phyloP scores from a whole-genome alignment of 2,329 filamentous ascomycete species.

The Penicillium sp. region DNA sequence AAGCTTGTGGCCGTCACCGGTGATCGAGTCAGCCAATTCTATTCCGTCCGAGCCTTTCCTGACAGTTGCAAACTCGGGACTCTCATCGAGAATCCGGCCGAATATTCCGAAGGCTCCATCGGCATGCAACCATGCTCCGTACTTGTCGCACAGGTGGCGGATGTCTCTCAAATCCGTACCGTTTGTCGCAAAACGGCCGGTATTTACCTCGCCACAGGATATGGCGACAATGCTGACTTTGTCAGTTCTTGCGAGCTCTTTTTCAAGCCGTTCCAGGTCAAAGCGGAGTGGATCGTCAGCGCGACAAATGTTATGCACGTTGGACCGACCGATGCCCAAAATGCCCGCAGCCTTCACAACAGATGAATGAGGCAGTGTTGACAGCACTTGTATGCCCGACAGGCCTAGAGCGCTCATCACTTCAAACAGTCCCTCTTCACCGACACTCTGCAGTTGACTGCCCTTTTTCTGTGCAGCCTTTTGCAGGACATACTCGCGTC shows the following conservation, averaged over 20 bases:
- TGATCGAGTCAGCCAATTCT: constrained; percentile 83
- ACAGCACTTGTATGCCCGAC: constrained; percentile 72
- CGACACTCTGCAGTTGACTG: constrained; percentile 52
- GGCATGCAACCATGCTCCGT: constrained; percentile 83
- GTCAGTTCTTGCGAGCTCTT: constrained; percentile 54
- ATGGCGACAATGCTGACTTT: constrained; percentile 74
- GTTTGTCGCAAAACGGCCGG: constrained; percentile 72
- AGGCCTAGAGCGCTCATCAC: constrained; percentile 67
- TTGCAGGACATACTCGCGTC: constrained; percentile 60
- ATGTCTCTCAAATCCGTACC: constrained; percentile 63
- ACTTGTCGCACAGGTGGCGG: constrained; percentile 68
- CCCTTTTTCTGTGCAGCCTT: constrained; percentile 44
- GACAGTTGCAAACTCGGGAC: constrained; percentile 57
- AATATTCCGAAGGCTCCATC: constrained; percentile 91
- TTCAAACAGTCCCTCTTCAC: constrained; percentile 67
- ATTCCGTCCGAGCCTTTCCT: constrained; percentile 62
- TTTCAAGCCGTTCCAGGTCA: constrained; percentile 66
- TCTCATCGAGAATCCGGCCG: constrained; percentile 63
- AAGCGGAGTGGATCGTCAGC: constrained; percentile 64
- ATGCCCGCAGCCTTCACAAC: constrained; percentile 80
- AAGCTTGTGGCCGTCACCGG: constrained; percentile 86
- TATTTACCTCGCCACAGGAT: constrained; percentile 90
- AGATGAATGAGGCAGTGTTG: constrained; percentile 81
- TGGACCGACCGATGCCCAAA: constrained; percentile 72
- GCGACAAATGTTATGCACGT: constrained; percentile 61